These are phyloP conservation scores for Hemileia vastatrix DNA, from an alignment of 1,284 basidiomycete genomes.

Conservation along the genomic window DNA sequence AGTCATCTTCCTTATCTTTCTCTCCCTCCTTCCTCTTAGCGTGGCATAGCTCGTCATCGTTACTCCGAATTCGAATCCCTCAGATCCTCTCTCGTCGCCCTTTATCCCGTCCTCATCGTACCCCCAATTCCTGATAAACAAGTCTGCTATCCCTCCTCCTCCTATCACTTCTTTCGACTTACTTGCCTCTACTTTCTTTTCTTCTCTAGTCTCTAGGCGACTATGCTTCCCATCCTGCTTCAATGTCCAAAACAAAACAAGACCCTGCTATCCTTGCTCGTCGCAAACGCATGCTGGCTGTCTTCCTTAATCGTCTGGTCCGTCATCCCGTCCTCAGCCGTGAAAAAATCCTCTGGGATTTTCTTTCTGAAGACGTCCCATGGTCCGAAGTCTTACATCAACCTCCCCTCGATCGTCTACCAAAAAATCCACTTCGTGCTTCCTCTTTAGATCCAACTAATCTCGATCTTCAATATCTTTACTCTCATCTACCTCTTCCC, in stretches of 20 bases:
- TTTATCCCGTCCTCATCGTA: constrained; percentile 94
- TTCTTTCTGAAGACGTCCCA: constrained; percentile 86
- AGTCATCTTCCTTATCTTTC: neutral
- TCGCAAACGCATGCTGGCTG: constrained; percentile 87
- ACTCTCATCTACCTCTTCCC: constrained; percentile 76
- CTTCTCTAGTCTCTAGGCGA: constrained; percentile 58
- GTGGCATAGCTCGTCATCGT: constrained; percentile 71
- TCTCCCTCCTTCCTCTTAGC: constrained; percentile 49
- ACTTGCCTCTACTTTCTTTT: neutral
- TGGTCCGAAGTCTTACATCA: constrained; percentile 92
- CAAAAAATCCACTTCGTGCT: constrained; percentile 90
- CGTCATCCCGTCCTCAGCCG: constrained; percentile 86
- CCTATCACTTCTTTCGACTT: neutral
- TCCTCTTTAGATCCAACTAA: constrained; percentile 90
- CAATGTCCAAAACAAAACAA: constrained; percentile 71
- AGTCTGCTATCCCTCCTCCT: constrained; percentile 37
- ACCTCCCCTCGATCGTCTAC: constrained; percentile 75
- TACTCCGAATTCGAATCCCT: constrained; percentile 98
- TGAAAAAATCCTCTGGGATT: constrained; percentile 88
- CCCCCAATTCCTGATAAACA: constrained; percentile 98
- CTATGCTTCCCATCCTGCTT: constrained; percentile 87
- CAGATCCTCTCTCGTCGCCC: constrained; percentile 65
- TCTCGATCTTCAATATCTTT: constrained; percentile 60
- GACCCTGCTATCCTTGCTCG: constrained; percentile 84
- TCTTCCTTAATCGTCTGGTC: constrained; percentile 80